Evolutionary conservation across 1,284 basidiomycete genomes (phyloP).

Genomic region (Malassezia pachydermatis): DNA sequence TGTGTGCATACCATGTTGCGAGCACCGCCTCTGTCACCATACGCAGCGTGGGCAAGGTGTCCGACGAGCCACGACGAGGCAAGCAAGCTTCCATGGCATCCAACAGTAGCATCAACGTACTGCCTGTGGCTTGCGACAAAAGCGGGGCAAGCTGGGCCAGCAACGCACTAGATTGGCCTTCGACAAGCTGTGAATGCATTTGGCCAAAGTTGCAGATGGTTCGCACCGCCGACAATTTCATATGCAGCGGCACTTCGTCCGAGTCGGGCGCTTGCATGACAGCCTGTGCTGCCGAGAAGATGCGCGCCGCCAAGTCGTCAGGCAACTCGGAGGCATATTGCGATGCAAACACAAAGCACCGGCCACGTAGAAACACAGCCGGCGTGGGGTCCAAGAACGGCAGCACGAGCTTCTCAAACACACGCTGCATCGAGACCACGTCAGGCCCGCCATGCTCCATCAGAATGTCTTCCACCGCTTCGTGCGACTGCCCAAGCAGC

Average conservation of each 20-base stretch:
- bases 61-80: slow-evolving; percentile 47
- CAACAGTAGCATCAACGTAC: slow-evolving; percentile 78
- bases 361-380: slow-evolving; percentile 75
- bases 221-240: slow-evolving; percentile 78
- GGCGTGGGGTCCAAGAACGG: slow-evolving; percentile 58
- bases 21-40: slow-evolving; percentile 53
- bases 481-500: slow-evolving; percentile 70
- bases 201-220: slow-evolving; percentile 51
- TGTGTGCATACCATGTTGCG: slow-evolving; percentile 58
- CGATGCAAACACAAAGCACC: slow-evolving; percentile 86
- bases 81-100: slow-evolving; percentile 72
- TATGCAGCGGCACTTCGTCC: slow-evolving; percentile 61
- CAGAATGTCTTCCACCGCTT: slow-evolving; percentile 63
- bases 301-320: slow-evolving; percentile 54
- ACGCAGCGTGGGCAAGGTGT: slow-evolving; percentile 10
- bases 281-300: slow-evolving; percentile 71
- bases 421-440: slow-evolving; percentile 57
- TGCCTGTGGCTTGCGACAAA: slow-evolving; percentile 66
- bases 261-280: slow-evolving; percentile 62
- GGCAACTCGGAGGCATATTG: slow-evolving; percentile 71
- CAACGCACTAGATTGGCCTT: slow-evolving; percentile 62
- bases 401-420: slow-evolving; percentile 70
- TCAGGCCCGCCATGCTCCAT: slow-evolving; percentile 60
- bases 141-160: slow-evolving; percentile 76
- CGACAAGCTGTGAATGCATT: slow-evolving; percentile 53